These are phyloP conservation scores for Wallacemonas collosoma DNA, from an alignment of 208 protist species.

Conservation along the genomic window DNA sequence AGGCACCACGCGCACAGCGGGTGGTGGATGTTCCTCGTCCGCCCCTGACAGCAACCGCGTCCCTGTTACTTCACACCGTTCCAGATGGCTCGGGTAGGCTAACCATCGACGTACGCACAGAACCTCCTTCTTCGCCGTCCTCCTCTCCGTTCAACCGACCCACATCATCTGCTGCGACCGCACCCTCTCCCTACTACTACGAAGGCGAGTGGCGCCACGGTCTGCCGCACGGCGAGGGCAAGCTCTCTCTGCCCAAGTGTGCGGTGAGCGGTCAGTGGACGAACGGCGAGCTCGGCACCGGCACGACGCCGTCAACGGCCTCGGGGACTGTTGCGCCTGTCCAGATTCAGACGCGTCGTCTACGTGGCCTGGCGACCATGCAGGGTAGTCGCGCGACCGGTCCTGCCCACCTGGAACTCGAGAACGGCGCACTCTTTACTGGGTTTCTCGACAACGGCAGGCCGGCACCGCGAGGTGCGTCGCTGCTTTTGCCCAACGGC, in stretches of 20 bases:
- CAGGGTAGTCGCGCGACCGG: constrained; percentile 28
- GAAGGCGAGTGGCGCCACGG: constrained; percentile 56
- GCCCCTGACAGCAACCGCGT: neutral
- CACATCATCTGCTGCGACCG: neutral
- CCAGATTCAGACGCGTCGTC: neutral
- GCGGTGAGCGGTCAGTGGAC: constrained; percentile 61
- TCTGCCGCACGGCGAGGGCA: constrained; percentile 45
- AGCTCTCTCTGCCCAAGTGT: constrained; percentile 44
- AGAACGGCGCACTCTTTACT: constrained; percentile 47
- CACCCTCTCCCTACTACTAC: constrained; percentile 32
- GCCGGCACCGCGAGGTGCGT: constrained; percentile 22
- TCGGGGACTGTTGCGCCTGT: neutral
- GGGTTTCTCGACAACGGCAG: constrained; percentile 32
- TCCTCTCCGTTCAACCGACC: too few species aligned
- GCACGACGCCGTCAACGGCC: constrained; percentile 10
- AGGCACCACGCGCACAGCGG: too few species aligned
- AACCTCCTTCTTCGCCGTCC: too few species aligned
- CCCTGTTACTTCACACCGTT: neutral
- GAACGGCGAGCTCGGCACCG: constrained; percentile 29
- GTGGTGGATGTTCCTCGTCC: neutral
- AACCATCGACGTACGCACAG: neutral
- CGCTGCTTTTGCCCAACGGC: constrained; percentile 37
- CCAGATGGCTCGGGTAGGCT: constrained; percentile 1
- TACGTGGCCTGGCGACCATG: constrained; percentile 26
- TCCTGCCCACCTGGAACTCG: constrained; percentile 47